Evolutionary conservation across 1,284 basidiomycete species (phyloP).

Genomic region (Mrakiaceae sp.): DNA sequence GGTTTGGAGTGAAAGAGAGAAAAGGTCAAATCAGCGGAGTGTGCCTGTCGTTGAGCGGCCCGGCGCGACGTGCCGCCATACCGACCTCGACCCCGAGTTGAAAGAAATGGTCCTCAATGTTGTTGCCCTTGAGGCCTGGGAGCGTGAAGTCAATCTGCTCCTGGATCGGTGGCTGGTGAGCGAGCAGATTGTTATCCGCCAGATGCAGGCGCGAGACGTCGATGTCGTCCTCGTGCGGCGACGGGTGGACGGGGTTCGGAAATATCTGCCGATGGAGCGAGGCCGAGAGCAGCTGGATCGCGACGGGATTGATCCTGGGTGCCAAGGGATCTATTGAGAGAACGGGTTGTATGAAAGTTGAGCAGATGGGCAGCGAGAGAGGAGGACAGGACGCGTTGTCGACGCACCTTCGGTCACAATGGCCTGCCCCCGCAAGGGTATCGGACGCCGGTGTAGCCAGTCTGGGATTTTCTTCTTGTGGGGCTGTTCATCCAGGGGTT

Average conservation of each 20-base stretch:
- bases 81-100: constrained; percentile 53
- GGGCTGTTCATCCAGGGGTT: too few species aligned
- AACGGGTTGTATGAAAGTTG: not conserved
- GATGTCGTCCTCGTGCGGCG: constrained; percentile 51
- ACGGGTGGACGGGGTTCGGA: constrained; percentile 52
- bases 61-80: not conserved
- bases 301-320: constrained; percentile 52
- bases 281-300: constrained; percentile 81
- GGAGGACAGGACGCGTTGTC: not conserved
- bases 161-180: constrained; percentile 33
- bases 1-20: not conserved
- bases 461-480: too few species aligned
- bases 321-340: not conserved
- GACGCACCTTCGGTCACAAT: not conserved
- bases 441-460: too few species aligned
- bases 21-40: not conserved
- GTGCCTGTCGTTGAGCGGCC: not conserved
- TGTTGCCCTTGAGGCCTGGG: constrained; percentile 68
- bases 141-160: constrained; percentile 69
- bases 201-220: constrained; percentile 73
- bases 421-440: not conserved
- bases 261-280: constrained; percentile 75
- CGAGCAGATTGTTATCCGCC: constrained; percentile 59
- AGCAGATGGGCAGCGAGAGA: not conserved
- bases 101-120: constrained; percentile 83